Percentiles rank a stretch among this genome's conserved stretches.
Evolutionary conservation across 2,329 filamentous ascomycete genomes (phyloP).

Genomic region (Calonectria naviculata): DNA sequence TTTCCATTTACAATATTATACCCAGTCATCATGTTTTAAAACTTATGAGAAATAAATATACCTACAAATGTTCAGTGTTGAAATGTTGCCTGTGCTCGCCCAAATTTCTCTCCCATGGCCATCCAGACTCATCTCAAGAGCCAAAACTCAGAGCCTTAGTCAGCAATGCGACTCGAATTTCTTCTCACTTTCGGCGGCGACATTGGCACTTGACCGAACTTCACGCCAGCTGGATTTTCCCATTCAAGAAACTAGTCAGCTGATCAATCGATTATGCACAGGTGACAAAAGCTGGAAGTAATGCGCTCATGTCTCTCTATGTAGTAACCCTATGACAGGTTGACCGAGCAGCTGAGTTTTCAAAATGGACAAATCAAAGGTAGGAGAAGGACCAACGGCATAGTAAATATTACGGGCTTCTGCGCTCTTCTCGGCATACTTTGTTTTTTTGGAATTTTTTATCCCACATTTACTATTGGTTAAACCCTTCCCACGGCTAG

Average conservation of each 20-base stretch:
- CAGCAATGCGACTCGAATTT: conserved; percentile 7
- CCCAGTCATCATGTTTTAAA: conserved; percentile 1
- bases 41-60: conserved; percentile 15
- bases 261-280: background rate
- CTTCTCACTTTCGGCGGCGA: conserved; percentile 8
- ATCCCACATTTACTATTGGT: background rate
- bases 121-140: background rate
- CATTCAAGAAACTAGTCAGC: background rate
- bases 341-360: conserved; percentile 7
- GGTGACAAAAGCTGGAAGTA: background rate
- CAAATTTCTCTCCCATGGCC: background rate
- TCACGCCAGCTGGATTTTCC: background rate
- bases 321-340: background rate
- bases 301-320: background rate
- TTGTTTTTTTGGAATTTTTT: background rate
- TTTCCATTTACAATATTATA: conserved; percentile 2
- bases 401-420: background rate
- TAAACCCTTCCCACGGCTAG: background rate
- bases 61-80: background rate
- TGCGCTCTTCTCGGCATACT: background rate
- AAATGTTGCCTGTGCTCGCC: background rate
- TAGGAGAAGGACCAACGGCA: conserved; percentile 17
- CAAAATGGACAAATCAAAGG: conserved; percentile 42
- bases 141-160: conserved; percentile 8
- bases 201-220: background rate